Base-by-base conservation (phyloP, 106 monocot species). In the Phalaenopsis aphrodite region DNA sequence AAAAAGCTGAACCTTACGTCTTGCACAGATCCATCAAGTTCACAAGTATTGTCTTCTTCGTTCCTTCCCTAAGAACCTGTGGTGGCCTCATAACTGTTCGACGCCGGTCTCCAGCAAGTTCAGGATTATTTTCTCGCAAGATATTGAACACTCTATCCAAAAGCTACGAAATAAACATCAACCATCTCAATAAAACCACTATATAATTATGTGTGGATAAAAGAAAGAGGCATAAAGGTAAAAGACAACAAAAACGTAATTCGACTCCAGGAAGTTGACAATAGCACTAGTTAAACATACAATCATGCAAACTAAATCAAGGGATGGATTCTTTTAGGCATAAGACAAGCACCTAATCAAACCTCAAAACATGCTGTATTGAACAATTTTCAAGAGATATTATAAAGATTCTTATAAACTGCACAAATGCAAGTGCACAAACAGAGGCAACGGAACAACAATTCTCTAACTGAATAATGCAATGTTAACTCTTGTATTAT, bases 1-100 rank as follows among this genome's bases (percentile, higher is more conserved):
- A 65, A 6, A 52, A 24, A 6, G 64, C 5, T 65, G 64, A 65
- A 23, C 64, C 64, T 30, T 89, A 90, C 97, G 86, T 90, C 65
- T 90, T 97, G 89, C 97, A 97, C 2, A 89, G 75, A 43, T 92
- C 92, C 94, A 97, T 97, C 23, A 97, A 97, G 74, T 97, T 97
- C 47, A 92, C 97, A 88, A 97, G 94, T 41, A 94, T 89, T 1
- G 90, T 97, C 87, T 92, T 97, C 83, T 97, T 94, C 21, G 94
- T 97, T 81, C 97, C 97, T 88, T 97, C 97, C 73, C 94, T 84
- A 77, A 94, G 90, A 78, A 97, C 97, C 84, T 94, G 92, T 72
- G 97, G 97, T 30, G 97, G 97, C 85, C 92, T 94, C 94, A 97
- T 92, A 9, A 92, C 90, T 58, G 97, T 97, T 45, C 92, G 86